These are phyloP conservation scores for Suhomyces coccinellae DNA, from an alignment of 1,139 yeast genomes.

Conservation along the genomic window DNA sequence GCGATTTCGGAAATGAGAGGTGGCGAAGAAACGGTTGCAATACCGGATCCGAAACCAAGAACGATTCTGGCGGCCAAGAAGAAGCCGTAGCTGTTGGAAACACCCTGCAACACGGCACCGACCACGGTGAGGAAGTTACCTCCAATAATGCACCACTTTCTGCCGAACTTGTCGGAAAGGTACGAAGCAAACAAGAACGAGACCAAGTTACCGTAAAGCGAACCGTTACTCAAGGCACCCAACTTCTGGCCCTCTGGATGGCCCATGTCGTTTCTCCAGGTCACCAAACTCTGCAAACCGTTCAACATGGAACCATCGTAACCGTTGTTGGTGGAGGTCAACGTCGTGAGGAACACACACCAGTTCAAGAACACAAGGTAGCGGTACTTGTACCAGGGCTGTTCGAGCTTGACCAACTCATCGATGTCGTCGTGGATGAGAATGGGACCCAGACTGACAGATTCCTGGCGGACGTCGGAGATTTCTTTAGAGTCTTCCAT, in stretches of 20 bases:
- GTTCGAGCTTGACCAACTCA: constrained; percentile 13
- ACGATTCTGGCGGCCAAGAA: constrained; percentile 40
- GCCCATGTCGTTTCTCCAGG: constrained; percentile 21
- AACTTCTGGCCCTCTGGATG: constrained; percentile 20
- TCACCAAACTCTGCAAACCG: constrained; percentile 21
- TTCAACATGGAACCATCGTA: constrained; percentile 26
- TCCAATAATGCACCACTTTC: constrained; percentile 27
- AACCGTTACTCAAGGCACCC: constrained; percentile 25
- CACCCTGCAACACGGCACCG: constrained; percentile 39
- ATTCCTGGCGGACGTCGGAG: constrained; percentile 7
- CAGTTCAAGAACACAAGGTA: constrained; percentile 14
- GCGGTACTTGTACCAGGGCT: constrained; percentile 16
- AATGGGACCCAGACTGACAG: constrained; percentile 1
- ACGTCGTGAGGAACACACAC: constrained; percentile 19
- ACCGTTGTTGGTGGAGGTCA: constrained; percentile 25
- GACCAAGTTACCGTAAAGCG: constrained; percentile 23
- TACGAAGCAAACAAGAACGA: constrained; percentile 30
- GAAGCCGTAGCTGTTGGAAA: constrained; percentile 34
- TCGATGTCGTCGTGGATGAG: constrained; percentile 6
- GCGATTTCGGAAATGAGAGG: constrained; percentile 43
- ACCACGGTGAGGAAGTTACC: constrained; percentile 16
- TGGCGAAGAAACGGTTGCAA: constrained; percentile 42
- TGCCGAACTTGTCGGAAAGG: constrained; percentile 48
- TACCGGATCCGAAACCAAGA: constrained; percentile 44
- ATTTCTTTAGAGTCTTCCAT: constrained; percentile 4